phyloP scores from a whole-genome alignment of 805 yeast genomes.

The Schwanniomyces occidentalis region DNA sequence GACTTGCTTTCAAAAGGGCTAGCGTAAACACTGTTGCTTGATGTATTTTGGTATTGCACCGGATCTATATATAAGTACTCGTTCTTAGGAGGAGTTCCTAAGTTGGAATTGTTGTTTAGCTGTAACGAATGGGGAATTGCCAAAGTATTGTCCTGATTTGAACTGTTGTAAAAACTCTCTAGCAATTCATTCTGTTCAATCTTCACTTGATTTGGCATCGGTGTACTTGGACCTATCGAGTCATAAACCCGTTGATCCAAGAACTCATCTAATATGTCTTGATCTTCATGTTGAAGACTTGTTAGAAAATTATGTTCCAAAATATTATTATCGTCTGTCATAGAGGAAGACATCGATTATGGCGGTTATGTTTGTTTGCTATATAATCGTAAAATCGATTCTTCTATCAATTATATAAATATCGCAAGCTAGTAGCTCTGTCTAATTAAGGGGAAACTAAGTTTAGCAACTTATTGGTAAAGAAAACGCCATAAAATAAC shows the following conservation, averaged over 20 bases:
- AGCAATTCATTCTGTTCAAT: slow-evolving; percentile 14
- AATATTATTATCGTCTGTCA: slow-evolving; percentile 22
- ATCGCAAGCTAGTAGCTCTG: too few relatives aligned
- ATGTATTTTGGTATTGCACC: slow-evolving; percentile 1
- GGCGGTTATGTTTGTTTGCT: not conserved
- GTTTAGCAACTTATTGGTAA: too few relatives aligned
- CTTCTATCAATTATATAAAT: too few relatives aligned
- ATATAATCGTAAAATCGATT: not conserved
- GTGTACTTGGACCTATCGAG: slow-evolving; percentile 8
- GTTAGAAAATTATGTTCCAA: slow-evolving; percentile 23
- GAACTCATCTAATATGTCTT: slow-evolving; percentile 58
- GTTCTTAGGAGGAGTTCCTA: slow-evolving; percentile 10
- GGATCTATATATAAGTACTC: slow-evolving; percentile 25
- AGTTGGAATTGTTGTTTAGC: not conserved
- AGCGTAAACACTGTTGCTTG: slow-evolving; percentile 11
- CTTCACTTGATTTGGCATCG: slow-evolving; percentile 8
- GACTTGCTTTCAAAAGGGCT: slow-evolving; percentile 16
- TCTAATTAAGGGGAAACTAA: too few relatives aligned
- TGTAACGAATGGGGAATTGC: not conserved
- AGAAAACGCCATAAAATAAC: too few relatives aligned
- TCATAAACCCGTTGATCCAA: slow-evolving; percentile 55
- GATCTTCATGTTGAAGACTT: slow-evolving; percentile 27
- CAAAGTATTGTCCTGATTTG: not conserved
- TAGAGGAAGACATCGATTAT: slow-evolving; percentile 16
- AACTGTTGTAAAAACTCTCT: slow-evolving; percentile 13